Evolutionary conservation across 139 green algal species (phyloP), one percentile per base, ranked within the genome.

Genomic region (Chlorella vulgaris): DNA sequence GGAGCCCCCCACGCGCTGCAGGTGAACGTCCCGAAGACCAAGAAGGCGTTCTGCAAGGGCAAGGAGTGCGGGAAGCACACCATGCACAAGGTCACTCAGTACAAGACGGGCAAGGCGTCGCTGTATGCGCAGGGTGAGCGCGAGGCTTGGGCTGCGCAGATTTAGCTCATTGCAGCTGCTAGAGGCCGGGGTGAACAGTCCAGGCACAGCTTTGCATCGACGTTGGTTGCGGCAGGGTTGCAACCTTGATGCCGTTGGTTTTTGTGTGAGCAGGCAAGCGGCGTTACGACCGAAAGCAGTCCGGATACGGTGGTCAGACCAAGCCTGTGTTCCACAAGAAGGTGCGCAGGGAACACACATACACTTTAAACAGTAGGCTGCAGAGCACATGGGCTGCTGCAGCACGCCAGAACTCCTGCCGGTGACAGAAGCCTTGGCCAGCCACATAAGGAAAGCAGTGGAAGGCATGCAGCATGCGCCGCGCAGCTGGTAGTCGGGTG

Each of bases 311-410:
- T 91, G 97, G 97, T 47, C 97, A 99, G 94, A 99, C 97, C 69
- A 99, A 99, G 93, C 97, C 97, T 61, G 94, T 99, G 36, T 99
- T 99, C 93, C 95, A 98, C 91, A 99, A 99, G 89, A 99, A 99
- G 94, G 94, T 97, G 51, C 50, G 83, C 71, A 24, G 47, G 13
- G 47, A n/a, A n/a, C n/a, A n/a, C n/a, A n/a, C n/a, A n/a, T n/a
- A n/a, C n/a, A n/a, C n/a, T 40, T 26, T 26, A 24, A 55, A 24
- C 47, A 24, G 47, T 24, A 24, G 47, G 15, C 13, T 15, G 47
- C 47, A 55, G 47, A 65, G 55, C 47, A 58, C 13, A 58, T 58
- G 47, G 15, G 10, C 47, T 24, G 47, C 47, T 58, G 47, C 47
- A 58, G 47, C 47, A 10, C 47, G n/a, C n/a, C n/a, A n/a, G n/a